Percentiles rank a stretch among this genome's conserved stretches.
Evolutionary conservation across 139 green algal species (phyloP).

Genomic region (Auxenochlorella protothecoides): DNA sequence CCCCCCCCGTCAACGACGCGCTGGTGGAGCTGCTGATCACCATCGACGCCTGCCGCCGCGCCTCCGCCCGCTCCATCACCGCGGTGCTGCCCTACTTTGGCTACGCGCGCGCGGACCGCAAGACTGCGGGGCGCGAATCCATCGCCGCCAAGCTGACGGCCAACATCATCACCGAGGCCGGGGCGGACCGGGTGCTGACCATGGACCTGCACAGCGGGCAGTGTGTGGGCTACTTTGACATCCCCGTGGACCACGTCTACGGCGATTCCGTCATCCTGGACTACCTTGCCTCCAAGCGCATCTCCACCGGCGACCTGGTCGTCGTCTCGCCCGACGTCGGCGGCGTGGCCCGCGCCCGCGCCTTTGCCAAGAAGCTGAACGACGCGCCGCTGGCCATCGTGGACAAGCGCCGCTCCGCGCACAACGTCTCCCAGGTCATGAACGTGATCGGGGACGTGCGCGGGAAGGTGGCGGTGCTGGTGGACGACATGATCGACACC

Average conservation of each 20-base stretch:
- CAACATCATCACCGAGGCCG: conserved; percentile 97
- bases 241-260: conserved; percentile 97
- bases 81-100: conserved; percentile 85
- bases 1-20: conserved; percentile 91
- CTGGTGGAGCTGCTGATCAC: conserved; percentile 98
- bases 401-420: conserved; percentile 88
- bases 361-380: conserved; percentile 98
- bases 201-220: conserved; percentile 94
- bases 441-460: conserved; percentile 98
- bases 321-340: conserved; percentile 97
- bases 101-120: conserved; percentile 91
- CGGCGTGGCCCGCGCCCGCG: conserved; percentile 89
- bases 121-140: conserved; percentile 83
- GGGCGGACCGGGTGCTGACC: conserved; percentile 82
- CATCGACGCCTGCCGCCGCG: conserved; percentile 88
- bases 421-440: conserved; percentile 99
- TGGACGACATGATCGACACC: conserved; percentile 99
- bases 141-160: conserved; percentile 97
- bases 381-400: conserved; percentile 97
- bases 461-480: conserved; percentile 96
- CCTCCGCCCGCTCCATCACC: conserved; percentile 91
- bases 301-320: conserved; percentile 82
- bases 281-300: conserved; percentile 95
- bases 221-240: conserved; percentile 98
- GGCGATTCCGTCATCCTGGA: conserved; percentile 87